These are phyloP conservation scores for Cyclotella sp. DNA, from an alignment of 108 stramenopile genomes.

Conservation along the genomic window DNA sequence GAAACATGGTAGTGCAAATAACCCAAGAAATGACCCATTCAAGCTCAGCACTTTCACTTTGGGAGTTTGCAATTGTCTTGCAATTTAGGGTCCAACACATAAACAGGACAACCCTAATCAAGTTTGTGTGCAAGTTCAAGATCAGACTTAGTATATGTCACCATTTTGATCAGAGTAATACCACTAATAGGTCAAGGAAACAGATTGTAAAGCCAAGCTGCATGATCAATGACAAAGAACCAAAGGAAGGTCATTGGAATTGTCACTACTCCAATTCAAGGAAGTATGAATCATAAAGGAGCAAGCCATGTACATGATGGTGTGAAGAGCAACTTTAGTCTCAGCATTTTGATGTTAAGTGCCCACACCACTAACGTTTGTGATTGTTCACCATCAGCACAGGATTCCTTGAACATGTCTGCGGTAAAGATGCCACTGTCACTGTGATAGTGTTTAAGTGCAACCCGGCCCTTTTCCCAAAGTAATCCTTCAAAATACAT, in stretches of 20 bases:
- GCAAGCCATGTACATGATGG: too few species aligned
- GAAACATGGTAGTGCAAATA: too few species aligned
- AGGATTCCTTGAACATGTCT: background rate
- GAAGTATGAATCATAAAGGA: background rate
- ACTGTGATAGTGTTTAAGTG: background rate
- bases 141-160: too few species aligned
- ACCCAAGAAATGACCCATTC: too few species aligned
- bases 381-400: background rate
- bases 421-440: background rate
- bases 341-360: background rate
- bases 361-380: background rate
- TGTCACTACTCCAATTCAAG: background rate
- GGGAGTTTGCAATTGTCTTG: too few species aligned
- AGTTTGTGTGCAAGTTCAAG: too few species aligned
- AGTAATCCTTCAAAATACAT: background rate
- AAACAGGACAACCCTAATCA: too few species aligned
- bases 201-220: background rate
- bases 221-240: background rate
- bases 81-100: too few species aligned
- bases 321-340: background rate
- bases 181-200: too few species aligned
- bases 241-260: background rate
- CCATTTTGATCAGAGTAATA: too few species aligned
- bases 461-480: background rate
- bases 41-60: too few species aligned